Base-by-base conservation (phyloP, 345 rosid species). In the Erucastrum elatum region DNA sequence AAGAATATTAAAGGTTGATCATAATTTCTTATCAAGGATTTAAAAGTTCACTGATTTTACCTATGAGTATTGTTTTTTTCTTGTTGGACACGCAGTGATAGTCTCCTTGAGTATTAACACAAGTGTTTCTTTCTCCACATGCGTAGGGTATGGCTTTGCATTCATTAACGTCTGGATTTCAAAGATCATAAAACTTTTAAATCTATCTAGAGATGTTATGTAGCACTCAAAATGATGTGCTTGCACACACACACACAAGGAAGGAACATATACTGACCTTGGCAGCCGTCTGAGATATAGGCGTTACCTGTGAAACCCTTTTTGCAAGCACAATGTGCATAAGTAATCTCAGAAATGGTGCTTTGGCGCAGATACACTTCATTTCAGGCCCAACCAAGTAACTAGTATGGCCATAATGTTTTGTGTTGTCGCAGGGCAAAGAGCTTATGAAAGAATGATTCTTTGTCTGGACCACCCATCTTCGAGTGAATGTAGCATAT, bases 381-480 rank as follows among this genome's bases (percentile, higher is more conserved):
- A 12, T 0, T 64, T 55, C 2, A 13, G 26, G 51, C 21, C 4
- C 31, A 56, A 2, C 31, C 11, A 0, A 29, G 39, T 27, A 8
- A 30, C 13, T 51, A 3, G 13, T 3, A 27, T 44, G 1, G 6
- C 3, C 26, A 3, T 17, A 21, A 13, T 53, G 3, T 68, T 11
- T 31, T 41, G 10, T 13, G 15, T 3, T 8, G 6, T 7, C 21
- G 68, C 80, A 68, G 3, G 4, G 51, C 80, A 76, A 76, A 0
- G 62, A 41, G 53, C 8, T 17, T 0, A 78, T 5, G 70, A 56
- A 39, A 0, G 66, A 64, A 29, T 0, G 1, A 17, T 65, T 65
- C 11, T 51, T 65, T 0, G 72, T 33, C 68, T 73, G 67, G 37
- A 86, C 58, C 0, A 71, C 2, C 88, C 87, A 86, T 31, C 80